Evolutionary conservation across 352 stramenopile genomes (phyloP).

Genomic region (Phytophthora lateralis): DNA sequence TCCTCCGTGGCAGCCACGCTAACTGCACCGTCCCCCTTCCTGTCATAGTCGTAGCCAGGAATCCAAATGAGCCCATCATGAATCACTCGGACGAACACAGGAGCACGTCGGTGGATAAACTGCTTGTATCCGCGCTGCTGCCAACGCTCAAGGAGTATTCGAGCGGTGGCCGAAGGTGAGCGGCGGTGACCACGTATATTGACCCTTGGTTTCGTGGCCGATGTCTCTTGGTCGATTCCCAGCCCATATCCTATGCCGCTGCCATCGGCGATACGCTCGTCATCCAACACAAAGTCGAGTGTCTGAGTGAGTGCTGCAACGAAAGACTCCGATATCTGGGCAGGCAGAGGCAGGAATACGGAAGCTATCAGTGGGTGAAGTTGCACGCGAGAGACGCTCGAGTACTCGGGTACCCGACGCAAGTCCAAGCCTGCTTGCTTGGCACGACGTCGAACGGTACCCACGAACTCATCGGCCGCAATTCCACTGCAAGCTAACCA

Average conservation of each 20-base stretch:
- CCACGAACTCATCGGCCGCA: conserved; percentile 76
- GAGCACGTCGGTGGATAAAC: conserved; percentile 68
- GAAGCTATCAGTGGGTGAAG: conserved; percentile 76
- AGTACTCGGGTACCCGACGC: conserved; percentile 78
- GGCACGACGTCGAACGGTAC: conserved; percentile 58
- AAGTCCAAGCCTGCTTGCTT: conserved; percentile 75
- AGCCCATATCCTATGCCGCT: conserved; percentile 74
- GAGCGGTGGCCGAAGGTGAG: conserved; percentile 42
- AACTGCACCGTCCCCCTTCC: conserved; percentile 42
- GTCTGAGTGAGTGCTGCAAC: conserved; percentile 42
- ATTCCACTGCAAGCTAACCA: conserved; percentile 84
- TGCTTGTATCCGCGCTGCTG: conserved; percentile 72
- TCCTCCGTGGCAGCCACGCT: conserved; percentile 14
- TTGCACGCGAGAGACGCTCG: conserved; percentile 68
- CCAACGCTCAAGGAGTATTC: conserved; percentile 46
- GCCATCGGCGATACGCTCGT: conserved; percentile 66
- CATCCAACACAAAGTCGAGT: conserved; percentile 71
- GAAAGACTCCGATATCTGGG: conserved; percentile 33
- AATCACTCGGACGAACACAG: conserved; percentile 78
- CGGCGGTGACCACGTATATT: conserved; percentile 32
- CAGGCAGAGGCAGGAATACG: conserved; percentile 58
- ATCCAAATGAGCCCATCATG: conserved; percentile 76
- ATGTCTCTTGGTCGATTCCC: conserved; percentile 55
- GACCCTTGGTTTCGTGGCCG: conserved; percentile 20
- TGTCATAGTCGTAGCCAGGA: conserved; percentile 76